Evolutionary conservation across 2,329 filamentous ascomycete genomes (phyloP), one percentile per base, ranked within the genome.

Genomic region (Penicillium concentricum): DNA sequence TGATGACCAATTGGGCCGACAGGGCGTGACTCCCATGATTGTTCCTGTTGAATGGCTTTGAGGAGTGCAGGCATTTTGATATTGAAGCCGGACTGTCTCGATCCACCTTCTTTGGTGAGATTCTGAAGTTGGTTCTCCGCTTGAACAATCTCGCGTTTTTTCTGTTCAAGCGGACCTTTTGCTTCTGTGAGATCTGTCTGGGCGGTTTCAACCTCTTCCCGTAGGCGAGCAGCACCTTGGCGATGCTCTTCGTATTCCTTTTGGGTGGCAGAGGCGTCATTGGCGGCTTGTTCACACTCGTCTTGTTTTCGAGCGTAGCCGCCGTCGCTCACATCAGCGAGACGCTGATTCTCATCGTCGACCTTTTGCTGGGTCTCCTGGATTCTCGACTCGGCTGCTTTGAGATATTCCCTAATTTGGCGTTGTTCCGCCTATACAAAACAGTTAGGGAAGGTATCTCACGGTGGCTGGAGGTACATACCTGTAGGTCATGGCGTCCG

Each of bases 1-100:
- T 94, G 84, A 24, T 86, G 79, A 30, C 92, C 94, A 15, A 97
- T 79, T 0, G 94, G 94, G 0, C 94, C 94, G 34, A 97, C 79
- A 2, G 94, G 94, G 60, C 83, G 87, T 42, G 83, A 78, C 24
- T 79, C 77, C 69, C 95, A 97, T 0, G 86, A 80, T 2, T 61
- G 73, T 56, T 96, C 90, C n/a, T 79, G 77, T 6, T 85, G 80
- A 59, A 97, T 90, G n/a, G 82, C 82, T 51, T 76, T 79, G 7
- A 95, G 75, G 3, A 97, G 82, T 2, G 79, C 75, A 1, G 81
- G 79, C 66, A 95, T 83, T 39, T 81, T 82, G 1, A 74, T 71
- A 41, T 87, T 84, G 66, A 88, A 97, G 0, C 83, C 87, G 56
- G 82, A 82, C 43, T 84, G 83, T 47, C 82, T 81, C 47, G 86